Base-by-base conservation (phyloP, 2,329 filamentous ascomycete species). In the Paraphaeosphaeria minitans region DNA sequence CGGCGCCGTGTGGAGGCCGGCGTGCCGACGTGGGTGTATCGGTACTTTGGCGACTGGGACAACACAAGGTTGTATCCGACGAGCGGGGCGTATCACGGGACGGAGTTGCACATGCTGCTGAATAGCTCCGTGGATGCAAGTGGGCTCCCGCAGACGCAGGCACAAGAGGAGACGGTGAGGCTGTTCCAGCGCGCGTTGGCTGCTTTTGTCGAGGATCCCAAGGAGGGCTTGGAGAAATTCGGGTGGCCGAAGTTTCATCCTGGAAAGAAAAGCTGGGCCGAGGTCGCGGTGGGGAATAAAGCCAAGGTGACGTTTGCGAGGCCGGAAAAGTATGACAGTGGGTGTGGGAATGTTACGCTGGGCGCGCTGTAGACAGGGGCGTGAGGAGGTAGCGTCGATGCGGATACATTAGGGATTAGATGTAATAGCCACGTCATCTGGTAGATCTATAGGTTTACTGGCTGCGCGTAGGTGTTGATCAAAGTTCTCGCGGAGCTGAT, bases 21-120 rank as follows among this genome's bases (percentile, higher is more conserved):
- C 14, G 66, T 78, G 0, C 67, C 73, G 0, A 77, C 75, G 0
- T 79, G 72, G 66, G 70, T 75, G 10, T 79, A 77, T 52, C 65
- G 73, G 16, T 78, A 76, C 57, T 65, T 70, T 24, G 77, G 73
- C 5, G 72, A 75, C 53, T 77, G 70, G 64, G 66, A 68, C 19
- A 76, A 76, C 43, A 63, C 75, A 16, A 66, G 72, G 8, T 65
- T 77, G 3, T 73, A 71, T 12, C 61, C 64, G 6, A 57, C 66
- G 14, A 70, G 73, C 53, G 74, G 69, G 3, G 72, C 76, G 13
- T 79, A 77, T 53, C 77, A 79, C 47, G 72, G 68, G 7, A 66
- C 69, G 21, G 77, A 78, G 47, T 62, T 78, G 37, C 37, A 39
- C 14, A 39, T 39, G 37, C 6, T 39, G 6, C 37, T 39, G 3